Evolutionary conservation across 441 rosid species (phyloP).

Genomic region (Erodium trifolium): DNA sequence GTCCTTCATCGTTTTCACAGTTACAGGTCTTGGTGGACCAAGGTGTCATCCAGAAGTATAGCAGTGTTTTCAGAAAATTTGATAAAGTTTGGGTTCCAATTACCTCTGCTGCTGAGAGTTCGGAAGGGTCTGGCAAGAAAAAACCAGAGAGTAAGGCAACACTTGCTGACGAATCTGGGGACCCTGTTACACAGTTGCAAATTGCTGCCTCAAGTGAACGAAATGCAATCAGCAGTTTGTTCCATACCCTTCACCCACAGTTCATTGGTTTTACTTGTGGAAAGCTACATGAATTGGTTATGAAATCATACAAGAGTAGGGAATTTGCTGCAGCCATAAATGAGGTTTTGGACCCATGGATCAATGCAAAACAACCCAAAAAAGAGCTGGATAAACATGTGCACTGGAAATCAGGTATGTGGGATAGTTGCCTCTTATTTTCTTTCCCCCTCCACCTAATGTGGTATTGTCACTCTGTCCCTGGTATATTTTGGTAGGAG

Average conservation of each 20-base stretch:
- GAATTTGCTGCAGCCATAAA: constrained; percentile 96
- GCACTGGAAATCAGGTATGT: constrained; percentile 76
- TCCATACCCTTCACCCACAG: constrained; percentile 80
- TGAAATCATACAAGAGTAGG: constrained; percentile 93
- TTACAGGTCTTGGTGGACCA: constrained; percentile 68
- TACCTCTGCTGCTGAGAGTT: constrained; percentile 36
- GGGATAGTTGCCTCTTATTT: background rate
- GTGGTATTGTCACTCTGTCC: no score
- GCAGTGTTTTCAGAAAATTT: constrained; percentile 81
- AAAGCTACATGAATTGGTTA: constrained; percentile 90
- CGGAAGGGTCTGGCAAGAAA: constrained; percentile 34
- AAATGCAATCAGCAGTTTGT: constrained; percentile 29
- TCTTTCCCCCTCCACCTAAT: background rate
- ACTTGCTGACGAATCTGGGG: constrained; percentile 32
- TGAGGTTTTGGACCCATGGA: constrained; percentile 98
- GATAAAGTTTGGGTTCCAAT: constrained; percentile 93
- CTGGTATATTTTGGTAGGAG: no score
- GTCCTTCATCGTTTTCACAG: constrained; percentile 68
- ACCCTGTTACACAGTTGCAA: constrained; percentile 27
- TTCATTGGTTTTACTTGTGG: constrained; percentile 91
- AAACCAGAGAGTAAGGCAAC: constrained; percentile 27
- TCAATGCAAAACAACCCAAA: constrained; percentile 88
- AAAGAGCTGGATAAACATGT: constrained; percentile 70
- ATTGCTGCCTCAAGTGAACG: constrained; percentile 26
- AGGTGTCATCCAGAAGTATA: constrained; percentile 54